These are phyloP conservation scores for Talaromyces verruculosus DNA, from an alignment of 2,329 filamentous ascomycete genomes.

Conservation along the genomic window DNA sequence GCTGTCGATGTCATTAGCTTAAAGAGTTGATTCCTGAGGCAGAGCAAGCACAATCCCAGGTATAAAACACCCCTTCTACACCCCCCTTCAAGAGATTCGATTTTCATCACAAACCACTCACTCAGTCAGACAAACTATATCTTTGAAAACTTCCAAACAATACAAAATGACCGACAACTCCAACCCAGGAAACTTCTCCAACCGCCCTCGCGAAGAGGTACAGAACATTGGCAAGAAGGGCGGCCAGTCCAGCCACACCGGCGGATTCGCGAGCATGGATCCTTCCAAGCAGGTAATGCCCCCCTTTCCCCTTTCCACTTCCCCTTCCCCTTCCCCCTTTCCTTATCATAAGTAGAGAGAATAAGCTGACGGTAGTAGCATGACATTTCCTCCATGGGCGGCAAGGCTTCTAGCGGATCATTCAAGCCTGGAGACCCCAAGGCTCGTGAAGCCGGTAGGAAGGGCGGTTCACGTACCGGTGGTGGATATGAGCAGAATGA, in stretches of 20 bases:
- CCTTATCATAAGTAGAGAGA: not conserved
- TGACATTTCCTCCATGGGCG: constrained; percentile 24
- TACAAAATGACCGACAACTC: constrained; percentile 25
- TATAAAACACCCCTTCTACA: not conserved
- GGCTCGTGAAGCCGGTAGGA: constrained; percentile 25
- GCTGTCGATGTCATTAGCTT: not conserved
- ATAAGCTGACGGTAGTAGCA: constrained; percentile 16
- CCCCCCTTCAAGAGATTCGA: not conserved
- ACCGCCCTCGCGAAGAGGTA: constrained; percentile 53
- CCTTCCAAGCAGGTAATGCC: constrained; percentile 15
- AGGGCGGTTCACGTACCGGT: constrained; percentile 17
- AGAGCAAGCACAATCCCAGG: not conserved
- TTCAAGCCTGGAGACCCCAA: constrained; percentile 24
- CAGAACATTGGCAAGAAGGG: constrained; percentile 51
- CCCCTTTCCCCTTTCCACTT: no score
- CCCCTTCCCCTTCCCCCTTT: no score
- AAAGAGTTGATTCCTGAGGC: constrained; percentile 3
- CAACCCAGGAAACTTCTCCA: constrained; percentile 56
- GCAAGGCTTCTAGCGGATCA: constrained; percentile 21
- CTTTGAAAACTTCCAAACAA: not conserved
- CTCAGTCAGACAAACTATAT: not conserved
- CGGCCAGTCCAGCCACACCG: constrained; percentile 43
- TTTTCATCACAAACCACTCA: not conserved
- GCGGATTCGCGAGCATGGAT: constrained; percentile 38
- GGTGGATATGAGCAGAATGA: not conserved